Base-by-base conservation (phyloP, 225 moss, liverwort and hornwort species). In the Straminergon stramineum region DNA sequence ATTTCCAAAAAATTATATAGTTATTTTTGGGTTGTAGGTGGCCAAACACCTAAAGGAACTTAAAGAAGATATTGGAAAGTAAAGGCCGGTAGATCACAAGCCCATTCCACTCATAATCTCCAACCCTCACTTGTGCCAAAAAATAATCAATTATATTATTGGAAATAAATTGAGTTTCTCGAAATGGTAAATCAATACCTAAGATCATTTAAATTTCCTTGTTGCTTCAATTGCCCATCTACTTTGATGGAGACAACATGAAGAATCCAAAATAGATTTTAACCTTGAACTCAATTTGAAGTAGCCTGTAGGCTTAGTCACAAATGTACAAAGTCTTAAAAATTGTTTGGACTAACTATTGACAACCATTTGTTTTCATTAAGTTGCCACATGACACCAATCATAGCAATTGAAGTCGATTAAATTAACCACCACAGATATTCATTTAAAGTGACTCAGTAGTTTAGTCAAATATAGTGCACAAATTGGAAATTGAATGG, bases 221-320 rank as follows among this genome's bases (percentile, higher is more conserved):
- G 0, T 17, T 57, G 17, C 26, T n/a, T 79, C 4, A n/a, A n/a
- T 79, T 16, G 6, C 11, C 16, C 7, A 79, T 10, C 17, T 57
- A n/a, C 2, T 57, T 17, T 1, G 0, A n/a, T 11, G 2, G 0
- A 79, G 5, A 16, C 26, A 57, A n/a, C 2, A 2, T n/a, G 16
- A 16, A 57, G 4, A 57, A 17, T 24, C 0, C 0, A 2, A 79
- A 79, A 57, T 79, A 17, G 15, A 79, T 10, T 24, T 57, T 9
- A 79, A n/a, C 4, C 10, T 56, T 56, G 0, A 57, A 37, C 2
- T n/a, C 37, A 26, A 23, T 1, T 79, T 26, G 23, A 39, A 70
- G 23, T 70, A 13, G 7, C 23, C 39, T 11, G 4, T 13, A 23
- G 39, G 13, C 22, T 4, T 35, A 39, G 22, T 69, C 1, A 69